Percentiles rank a stretch among this genome's conserved stretches.
phyloP scores from a whole-genome alignment of 805 yeast genomes.

The Lachancea thermotolerans region DNA sequence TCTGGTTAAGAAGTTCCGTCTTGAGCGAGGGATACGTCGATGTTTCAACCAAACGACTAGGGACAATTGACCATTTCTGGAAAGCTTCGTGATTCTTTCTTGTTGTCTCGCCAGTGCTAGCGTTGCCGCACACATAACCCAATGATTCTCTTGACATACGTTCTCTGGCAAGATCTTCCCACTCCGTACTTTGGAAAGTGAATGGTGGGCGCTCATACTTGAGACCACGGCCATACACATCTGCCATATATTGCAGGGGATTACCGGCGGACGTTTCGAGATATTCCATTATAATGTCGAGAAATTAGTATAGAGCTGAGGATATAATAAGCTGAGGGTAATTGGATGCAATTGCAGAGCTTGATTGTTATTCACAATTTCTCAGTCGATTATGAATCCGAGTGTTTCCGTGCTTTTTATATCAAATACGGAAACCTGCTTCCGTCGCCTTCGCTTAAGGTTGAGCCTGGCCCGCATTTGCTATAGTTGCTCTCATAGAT shows the following conservation, averaged over 20 bases:
- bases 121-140: slow-evolving; percentile 14
- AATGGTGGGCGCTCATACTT: slow-evolving; percentile 13
- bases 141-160: slow-evolving; percentile 12
- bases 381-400: no score
- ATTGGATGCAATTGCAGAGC: no score
- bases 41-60: slow-evolving; percentile 12
- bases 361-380: no score
- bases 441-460: no score
- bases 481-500: no score
- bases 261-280: slow-evolving; percentile 10
- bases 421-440: no score
- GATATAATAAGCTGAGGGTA: no score
- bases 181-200: slow-evolving; percentile 11
- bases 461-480: no score
- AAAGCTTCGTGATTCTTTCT: slow-evolving; percentile 11
- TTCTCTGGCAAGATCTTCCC: slow-evolving; percentile 12
- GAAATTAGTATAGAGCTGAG: no score
- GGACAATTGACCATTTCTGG: slow-evolving; percentile 13
- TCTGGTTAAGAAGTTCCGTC: slow-evolving; percentile 15
- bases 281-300: slow-evolving; percentile 6
- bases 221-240: slow-evolving; percentile 12
- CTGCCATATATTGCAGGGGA: slow-evolving; percentile 13
- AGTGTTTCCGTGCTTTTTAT: no score
- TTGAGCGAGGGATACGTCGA: slow-evolving; percentile 8
- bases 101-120: slow-evolving; percentile 12